A percentile compares a stretch with the other conserved stretches of the same genome.
phyloP scores from a whole-genome alignment of 768 basidiomycete species.

The Trametes coccinea region DNA sequence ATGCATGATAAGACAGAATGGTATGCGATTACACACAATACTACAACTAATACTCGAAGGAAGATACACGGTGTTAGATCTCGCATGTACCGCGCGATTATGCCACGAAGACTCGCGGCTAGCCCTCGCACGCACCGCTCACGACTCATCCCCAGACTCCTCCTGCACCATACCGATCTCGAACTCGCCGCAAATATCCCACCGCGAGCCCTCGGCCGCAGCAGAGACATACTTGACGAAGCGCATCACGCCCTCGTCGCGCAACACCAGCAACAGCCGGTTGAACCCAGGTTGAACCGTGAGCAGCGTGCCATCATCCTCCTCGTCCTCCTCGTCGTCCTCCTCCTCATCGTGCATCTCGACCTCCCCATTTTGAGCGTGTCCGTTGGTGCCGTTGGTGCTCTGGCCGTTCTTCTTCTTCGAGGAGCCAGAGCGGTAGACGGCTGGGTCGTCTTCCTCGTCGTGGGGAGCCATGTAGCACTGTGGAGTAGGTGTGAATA shows the following conservation, averaged over 20 bases:
- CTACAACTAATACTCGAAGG: slow-evolving; percentile 10
- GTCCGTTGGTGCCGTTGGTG: slow-evolving; percentile 22
- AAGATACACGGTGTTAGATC: slow-evolving; percentile 3
- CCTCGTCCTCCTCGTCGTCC: slow-evolving; percentile 53
- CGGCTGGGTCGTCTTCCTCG: slow-evolving; percentile 93
- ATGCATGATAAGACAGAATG: not conserved
- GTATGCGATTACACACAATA: slow-evolving; percentile 22
- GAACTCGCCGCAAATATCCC: slow-evolving; percentile 93
- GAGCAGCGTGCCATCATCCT: slow-evolving; percentile 78
- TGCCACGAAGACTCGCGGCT: not conserved
- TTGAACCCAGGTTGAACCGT: slow-evolving; percentile 92
- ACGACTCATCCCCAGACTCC: slow-evolving; percentile 49
- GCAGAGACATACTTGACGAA: slow-evolving; percentile 96
- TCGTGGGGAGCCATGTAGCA: slow-evolving; percentile 96
- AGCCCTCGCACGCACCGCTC: not conserved
- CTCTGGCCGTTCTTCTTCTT: slow-evolving; percentile 21
- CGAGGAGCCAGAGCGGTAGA: slow-evolving; percentile 64
- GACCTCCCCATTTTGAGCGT: slow-evolving; percentile 19
- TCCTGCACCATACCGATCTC: slow-evolving; percentile 82
- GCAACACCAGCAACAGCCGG: slow-evolving; percentile 80
- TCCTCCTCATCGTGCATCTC: slow-evolving; percentile 27
- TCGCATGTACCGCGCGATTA: not conserved
- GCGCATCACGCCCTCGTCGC: slow-evolving; percentile 90
- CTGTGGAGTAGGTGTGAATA: slow-evolving; percentile 35
- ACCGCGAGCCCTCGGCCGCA: slow-evolving; percentile 84